phyloP scores from a whole-genome alignment of 768 basidiomycete species.

The Mycena haematopus region DNA sequence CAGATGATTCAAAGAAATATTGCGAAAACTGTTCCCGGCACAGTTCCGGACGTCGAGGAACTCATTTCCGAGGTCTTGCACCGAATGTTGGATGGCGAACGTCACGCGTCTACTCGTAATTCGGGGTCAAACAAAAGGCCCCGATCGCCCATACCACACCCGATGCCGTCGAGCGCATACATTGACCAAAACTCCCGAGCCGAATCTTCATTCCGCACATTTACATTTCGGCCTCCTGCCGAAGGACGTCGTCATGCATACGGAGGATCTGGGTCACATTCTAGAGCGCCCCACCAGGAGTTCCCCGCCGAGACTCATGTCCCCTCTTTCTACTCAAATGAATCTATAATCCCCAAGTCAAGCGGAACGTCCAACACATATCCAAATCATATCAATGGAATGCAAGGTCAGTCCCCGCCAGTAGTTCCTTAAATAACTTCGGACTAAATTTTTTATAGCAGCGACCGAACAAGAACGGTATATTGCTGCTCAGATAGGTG shows the following conservation, averaged over 20 bases:
- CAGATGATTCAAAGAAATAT: conserved; percentile 19
- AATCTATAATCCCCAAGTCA: not conserved
- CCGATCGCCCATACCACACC: too few relatives aligned
- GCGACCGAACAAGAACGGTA: not conserved
- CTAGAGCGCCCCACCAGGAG: not conserved
- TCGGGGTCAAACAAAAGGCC: not conserved
- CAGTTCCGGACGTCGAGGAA: conserved; percentile 14
- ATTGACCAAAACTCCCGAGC: not conserved
- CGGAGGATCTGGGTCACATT: not conserved
- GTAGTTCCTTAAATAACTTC: not conserved
- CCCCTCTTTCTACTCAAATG: not conserved
- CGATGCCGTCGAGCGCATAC: not conserved
- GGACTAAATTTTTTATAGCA: not conserved
- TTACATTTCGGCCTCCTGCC: not conserved
- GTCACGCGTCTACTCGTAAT: not conserved
- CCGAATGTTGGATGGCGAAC: conserved; percentile 15
- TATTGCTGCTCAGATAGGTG: conserved; percentile 7
- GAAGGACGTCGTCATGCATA: not conserved
- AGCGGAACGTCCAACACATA: not conserved
- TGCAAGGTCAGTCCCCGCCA: not conserved
- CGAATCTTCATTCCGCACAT: not conserved
- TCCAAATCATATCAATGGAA: not conserved
- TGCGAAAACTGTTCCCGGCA: conserved; percentile 5
- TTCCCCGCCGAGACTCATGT: not conserved
- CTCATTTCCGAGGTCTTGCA: conserved; percentile 21